Conservation (phyloP, 1,139 yeast species). For the Pichia sorboxylosa region DNA sequence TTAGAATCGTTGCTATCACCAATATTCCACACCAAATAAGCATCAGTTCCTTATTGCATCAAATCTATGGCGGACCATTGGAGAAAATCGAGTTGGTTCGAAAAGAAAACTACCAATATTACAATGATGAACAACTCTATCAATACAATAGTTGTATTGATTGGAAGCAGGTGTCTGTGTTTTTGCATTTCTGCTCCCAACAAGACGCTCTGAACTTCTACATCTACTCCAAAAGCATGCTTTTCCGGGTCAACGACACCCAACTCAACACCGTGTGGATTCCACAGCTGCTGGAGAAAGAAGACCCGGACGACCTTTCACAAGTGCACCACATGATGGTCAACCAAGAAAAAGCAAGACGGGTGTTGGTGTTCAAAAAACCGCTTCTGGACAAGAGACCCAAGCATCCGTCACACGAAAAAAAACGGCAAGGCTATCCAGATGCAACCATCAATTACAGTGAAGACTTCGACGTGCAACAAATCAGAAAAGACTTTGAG, state of each 20-base stretch:
- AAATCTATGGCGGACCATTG: slow-evolving; percentile 65
- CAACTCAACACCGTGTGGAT: slow-evolving; percentile 28
- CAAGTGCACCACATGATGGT: slow-evolving; percentile 12
- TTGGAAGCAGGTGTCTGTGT: slow-evolving; percentile 24
- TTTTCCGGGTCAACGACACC: slow-evolving; percentile 52
- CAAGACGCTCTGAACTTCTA: slow-evolving; percentile 48
- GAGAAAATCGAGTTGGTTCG: slow-evolving; percentile 32
- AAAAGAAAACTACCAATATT: slow-evolving; percentile 8
- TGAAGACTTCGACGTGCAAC: slow-evolving; percentile 26
- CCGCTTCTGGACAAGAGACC: slow-evolving; percentile 15
- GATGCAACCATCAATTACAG: slow-evolving; percentile 25
- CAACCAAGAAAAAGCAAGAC: slow-evolving; percentile 19
- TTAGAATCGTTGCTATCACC: slow-evolving; percentile 23
- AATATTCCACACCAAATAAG: slow-evolving; percentile 34
- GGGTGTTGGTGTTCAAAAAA: slow-evolving; percentile 23
- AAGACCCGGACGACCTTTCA: slow-evolving; percentile 1
- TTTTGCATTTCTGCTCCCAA: slow-evolving; percentile 42
- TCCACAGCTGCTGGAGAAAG: slow-evolving; percentile 5
- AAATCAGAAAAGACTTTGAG: slow-evolving; percentile 39
- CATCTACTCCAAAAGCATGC: slow-evolving; percentile 41
- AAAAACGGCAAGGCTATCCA: slow-evolving; percentile 17
- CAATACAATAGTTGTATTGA: slow-evolving; percentile 11
- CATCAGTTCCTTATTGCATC: slow-evolving; percentile 40
- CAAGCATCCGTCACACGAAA: slow-evolving; percentile 3
- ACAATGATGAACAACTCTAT: slow-evolving; percentile 3